Conservation (phyloP, 2,329 filamentous ascomycete genomes). For the Ophiostoma novo-ulmi region DNA sequence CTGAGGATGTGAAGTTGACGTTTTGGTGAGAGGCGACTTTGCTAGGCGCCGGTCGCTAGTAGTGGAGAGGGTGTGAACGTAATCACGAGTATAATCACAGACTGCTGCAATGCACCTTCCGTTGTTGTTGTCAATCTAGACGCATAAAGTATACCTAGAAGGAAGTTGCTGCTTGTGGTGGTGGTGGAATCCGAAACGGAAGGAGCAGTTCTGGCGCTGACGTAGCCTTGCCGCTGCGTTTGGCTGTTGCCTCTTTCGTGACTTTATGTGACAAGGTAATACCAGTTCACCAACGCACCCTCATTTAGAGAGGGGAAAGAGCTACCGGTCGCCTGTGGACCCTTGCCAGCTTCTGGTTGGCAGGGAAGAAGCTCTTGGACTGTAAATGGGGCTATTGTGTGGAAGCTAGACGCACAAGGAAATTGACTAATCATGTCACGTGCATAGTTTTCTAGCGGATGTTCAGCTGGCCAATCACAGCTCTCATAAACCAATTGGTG, state of each 20-base stretch:
- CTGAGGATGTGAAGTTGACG: background rate
- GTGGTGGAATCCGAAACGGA: background rate
- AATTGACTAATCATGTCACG: constrained; percentile 25
- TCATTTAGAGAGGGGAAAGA: constrained; percentile 6
- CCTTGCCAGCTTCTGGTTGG: constrained; percentile 10
- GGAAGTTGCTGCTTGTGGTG: background rate
- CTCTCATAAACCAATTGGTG: constrained; percentile 24
- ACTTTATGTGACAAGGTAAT: background rate
- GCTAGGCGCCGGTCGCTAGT: background rate
- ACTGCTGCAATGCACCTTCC: constrained; percentile 12
- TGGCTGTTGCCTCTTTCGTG: constrained; percentile 4
- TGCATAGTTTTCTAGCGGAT: background rate
- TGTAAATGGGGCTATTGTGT: background rate
- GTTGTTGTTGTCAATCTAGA: background rate
- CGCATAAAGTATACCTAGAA: background rate
- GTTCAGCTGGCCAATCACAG: constrained; percentile 25
- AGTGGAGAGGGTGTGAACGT: background rate
- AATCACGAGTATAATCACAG: constrained; percentile 1
- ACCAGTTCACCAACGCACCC: no score
- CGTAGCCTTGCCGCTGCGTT: constrained; percentile 27
- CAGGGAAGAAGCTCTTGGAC: background rate
- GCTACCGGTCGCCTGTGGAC: constrained; percentile 2
- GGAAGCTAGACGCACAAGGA: background rate
- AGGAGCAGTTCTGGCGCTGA: constrained; percentile 17
- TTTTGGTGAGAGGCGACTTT: background rate